Evolutionary conservation across 1,284 basidiomycete genomes (phyloP), one percentile per base, ranked within the genome.

Genomic region (Rhodotorula glutinis): DNA sequence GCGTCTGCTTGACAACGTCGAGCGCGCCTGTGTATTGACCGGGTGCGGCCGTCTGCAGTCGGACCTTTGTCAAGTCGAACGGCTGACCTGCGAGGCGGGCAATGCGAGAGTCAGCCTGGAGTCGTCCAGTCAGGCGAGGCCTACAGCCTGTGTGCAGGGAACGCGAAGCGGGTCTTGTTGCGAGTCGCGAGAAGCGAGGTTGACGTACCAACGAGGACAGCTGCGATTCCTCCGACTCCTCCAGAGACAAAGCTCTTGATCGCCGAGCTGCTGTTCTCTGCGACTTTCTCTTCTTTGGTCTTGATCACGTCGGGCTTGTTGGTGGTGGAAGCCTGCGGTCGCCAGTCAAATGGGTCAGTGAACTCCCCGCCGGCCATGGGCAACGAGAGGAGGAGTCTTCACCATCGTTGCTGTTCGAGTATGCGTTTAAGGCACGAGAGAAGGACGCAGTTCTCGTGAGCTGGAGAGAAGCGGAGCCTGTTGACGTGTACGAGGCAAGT

Each of bases 31-130:
- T 93, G 81, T 99, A 99, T 57, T 86, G 85, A 10, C 96, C 95
- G 25, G 90, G 86, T 21, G 87, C 75, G 10, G 96, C 95, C 13
- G 96, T 98, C 81, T 99, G 96, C 74, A 99, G 80, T 65, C 93
- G 85, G 14, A 93, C 97, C 83, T 98, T 98, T 67, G 91, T 96
- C 74, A 98, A 82, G 81, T 98, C 95, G 78, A 98, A 98, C 13
- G 95, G 95, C 77, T 98, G 96, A 8, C 95, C 95, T 89, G 73
- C 30, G 53, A 40, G 53, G 41, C 41, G 41, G 41, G n/a, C n/a
- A n/a, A n/a, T n/a, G n/a, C n/a, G n/a, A n/a, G n/a, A n/a, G n/a
- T n/a, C n/a, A n/a, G n/a, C n/a, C n/a, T n/a, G n/a, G n/a, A n/a
- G n/a, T n/a, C n/a, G n/a, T n/a, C n/a, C 41, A 43, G 17, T 43